Conservation (phyloP, 768 basidiomycete species). For the Kwoniella europaea region DNA sequence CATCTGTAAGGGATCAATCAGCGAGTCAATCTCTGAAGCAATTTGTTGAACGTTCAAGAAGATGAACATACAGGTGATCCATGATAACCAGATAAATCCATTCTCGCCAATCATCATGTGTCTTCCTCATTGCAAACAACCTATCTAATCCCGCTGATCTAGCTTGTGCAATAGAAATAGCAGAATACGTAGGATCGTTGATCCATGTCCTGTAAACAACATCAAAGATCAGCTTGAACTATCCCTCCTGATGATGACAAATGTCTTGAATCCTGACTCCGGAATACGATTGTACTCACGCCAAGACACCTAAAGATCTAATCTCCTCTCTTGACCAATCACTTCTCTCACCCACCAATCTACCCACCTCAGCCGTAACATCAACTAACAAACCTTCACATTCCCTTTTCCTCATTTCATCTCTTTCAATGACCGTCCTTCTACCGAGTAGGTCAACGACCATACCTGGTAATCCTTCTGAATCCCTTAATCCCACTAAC, state of each 20-base stretch:
- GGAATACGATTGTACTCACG: slow-evolving; percentile 31
- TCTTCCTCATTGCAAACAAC: slow-evolving; percentile 19
- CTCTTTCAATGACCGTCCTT: slow-evolving; percentile 35
- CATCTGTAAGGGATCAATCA: slow-evolving; percentile 22
- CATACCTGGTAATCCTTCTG: slow-evolving; percentile 40
- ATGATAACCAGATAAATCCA: slow-evolving; percentile 52
- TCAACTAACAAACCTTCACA: slow-evolving; percentile 30
- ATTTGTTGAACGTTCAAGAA: too few relatives aligned
- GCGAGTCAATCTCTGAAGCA: too few relatives aligned
- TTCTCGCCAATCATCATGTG: slow-evolving; percentile 54
- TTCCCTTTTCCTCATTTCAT: slow-evolving; percentile 30
- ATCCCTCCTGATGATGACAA: too few relatives aligned
- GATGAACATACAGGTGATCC: slow-evolving; percentile 41
- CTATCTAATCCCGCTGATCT: slow-evolving; percentile 32
- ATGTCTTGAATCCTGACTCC: neutral
- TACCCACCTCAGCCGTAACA: slow-evolving; percentile 32
- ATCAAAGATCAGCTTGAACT: too few relatives aligned
- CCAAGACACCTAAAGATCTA: slow-evolving; percentile 42
- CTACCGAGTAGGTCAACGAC: slow-evolving; percentile 44
- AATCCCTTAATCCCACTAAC: slow-evolving; percentile 50
- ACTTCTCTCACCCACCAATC: slow-evolving; percentile 30
- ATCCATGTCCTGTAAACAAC: slow-evolving; percentile 44
- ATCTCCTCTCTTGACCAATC: slow-evolving; percentile 49
- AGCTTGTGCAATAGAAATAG: slow-evolving; percentile 40
- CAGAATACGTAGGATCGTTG: slow-evolving; percentile 35